Evolutionary conservation across 192 early-diverging fungal species (phyloP).

Genomic region (Podila clonocystis): DNA sequence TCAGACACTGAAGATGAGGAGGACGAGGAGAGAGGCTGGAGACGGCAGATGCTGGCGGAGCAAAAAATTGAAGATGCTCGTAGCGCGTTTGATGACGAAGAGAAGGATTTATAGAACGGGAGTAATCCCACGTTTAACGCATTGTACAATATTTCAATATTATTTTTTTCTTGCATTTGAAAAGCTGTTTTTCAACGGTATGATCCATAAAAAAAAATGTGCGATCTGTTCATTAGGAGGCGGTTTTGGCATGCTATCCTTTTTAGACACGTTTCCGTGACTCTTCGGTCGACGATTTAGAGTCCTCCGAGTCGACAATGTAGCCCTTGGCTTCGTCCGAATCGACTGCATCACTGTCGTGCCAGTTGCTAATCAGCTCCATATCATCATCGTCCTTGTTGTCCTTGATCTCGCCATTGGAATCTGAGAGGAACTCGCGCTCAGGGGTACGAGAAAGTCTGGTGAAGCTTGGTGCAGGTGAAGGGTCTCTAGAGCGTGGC

Average conservation of each 20-base stretch:
- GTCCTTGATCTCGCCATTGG: not conserved
- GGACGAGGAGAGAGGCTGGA: constrained; percentile 29
- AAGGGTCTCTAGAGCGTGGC: constrained; percentile 41
- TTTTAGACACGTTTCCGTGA: not conserved
- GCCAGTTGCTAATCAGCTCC: constrained; percentile 46
- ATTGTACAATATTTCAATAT: no score
- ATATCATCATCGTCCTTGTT: not conserved
- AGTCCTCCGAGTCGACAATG: constrained; percentile 4
- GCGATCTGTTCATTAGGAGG: no score
- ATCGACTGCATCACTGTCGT: constrained; percentile 37
- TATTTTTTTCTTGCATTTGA: no score
- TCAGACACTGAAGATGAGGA: constrained; percentile 39
- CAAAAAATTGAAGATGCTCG: not conserved
- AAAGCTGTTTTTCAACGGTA: no score
- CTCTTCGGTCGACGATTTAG: not conserved
- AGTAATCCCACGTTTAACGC: no score
- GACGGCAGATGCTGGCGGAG: constrained; percentile 34
- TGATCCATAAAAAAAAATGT: no score
- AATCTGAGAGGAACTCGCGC: not conserved
- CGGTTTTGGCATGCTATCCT: not conserved
- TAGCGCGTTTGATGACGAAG: not conserved
- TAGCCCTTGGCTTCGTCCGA: constrained; percentile 9
- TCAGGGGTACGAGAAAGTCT: not conserved
- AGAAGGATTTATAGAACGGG: not conserved
- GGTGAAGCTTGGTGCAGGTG: constrained; percentile 22